Evolutionary conservation across 306 rosid genomes (phyloP).

Genomic region (Inga laurina): DNA sequence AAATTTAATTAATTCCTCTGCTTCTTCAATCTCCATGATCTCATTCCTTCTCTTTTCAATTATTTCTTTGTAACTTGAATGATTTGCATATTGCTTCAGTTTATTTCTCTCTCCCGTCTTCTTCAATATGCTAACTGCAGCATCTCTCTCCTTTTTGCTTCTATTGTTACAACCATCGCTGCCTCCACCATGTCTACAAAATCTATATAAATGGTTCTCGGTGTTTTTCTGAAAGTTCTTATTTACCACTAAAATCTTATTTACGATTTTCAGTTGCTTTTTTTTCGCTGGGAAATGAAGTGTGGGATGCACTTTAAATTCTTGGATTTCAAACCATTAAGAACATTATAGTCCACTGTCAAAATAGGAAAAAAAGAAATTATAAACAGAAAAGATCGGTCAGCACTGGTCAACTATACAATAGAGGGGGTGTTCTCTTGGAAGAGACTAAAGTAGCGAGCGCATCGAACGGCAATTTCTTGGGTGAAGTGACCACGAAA

Average conservation of each 20-base stretch:
- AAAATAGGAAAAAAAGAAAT: too few relatives aligned
- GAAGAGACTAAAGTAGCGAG: too few relatives aligned
- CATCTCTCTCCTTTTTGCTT: constrained; percentile 10
- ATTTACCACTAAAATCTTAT: constrained; percentile 52
- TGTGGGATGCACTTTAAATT: constrained; percentile 24
- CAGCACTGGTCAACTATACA: too few relatives aligned
- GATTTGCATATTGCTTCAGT: constrained; percentile 36
- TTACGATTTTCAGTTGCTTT: constrained; percentile 28
- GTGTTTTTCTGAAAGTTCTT: background rate
- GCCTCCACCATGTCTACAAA: constrained; percentile 68
- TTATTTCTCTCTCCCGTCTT: constrained; percentile 22
- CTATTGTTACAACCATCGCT: background rate
- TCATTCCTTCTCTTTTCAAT: background rate
- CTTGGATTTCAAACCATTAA: background rate
- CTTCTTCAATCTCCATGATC: too few relatives aligned
- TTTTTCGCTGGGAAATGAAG: background rate
- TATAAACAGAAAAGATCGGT: too few relatives aligned
- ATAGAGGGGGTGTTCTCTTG: too few relatives aligned
- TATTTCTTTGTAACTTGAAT: constrained; percentile 18
- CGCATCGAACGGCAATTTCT: too few relatives aligned
- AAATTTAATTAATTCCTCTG: too few relatives aligned
- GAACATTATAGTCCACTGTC: too few relatives aligned
- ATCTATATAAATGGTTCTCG: constrained; percentile 56
- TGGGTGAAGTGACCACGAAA: too few relatives aligned
- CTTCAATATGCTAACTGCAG: constrained; percentile 26